Evolutionary conservation across 2,329 filamentous ascomycete genomes (phyloP).

Genomic region (Trichophyton mentagrophytes): DNA sequence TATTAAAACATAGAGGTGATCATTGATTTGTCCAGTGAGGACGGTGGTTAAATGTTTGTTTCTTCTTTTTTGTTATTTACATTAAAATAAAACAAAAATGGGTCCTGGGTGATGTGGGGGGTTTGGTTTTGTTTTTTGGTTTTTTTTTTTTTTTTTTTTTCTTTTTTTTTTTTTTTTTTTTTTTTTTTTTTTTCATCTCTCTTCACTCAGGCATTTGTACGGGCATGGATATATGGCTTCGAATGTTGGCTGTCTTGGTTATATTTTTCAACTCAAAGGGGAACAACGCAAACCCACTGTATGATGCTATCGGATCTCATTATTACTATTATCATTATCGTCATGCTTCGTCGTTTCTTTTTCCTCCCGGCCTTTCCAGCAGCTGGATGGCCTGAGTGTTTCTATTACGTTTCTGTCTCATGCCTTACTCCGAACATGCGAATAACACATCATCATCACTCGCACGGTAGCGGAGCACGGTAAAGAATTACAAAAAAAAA

Average conservation of each 20-base stretch:
- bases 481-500: neutral
- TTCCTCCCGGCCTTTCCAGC: neutral
- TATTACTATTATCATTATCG: neutral
- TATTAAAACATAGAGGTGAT: no score
- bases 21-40: no score
- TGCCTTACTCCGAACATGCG: neutral
- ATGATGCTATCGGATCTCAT: neutral
- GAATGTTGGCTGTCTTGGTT: neutral
- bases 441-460: neutral
- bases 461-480: neutral
- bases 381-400: neutral
- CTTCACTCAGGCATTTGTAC: neutral
- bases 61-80: no score
- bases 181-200: no score
- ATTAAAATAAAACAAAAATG: no score
- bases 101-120: no score
- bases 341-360: neutral
- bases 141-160: no score
- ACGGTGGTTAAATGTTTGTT: no score
- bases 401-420: neutral
- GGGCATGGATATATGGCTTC: neutral
- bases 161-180: no score
- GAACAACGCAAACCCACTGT: neutral
- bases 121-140: no score
- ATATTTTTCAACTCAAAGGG: neutral